Evolutionary conservation across 1,284 basidiomycete genomes (phyloP).

Genomic region (Ustanciosporium gigantosporum): DNA sequence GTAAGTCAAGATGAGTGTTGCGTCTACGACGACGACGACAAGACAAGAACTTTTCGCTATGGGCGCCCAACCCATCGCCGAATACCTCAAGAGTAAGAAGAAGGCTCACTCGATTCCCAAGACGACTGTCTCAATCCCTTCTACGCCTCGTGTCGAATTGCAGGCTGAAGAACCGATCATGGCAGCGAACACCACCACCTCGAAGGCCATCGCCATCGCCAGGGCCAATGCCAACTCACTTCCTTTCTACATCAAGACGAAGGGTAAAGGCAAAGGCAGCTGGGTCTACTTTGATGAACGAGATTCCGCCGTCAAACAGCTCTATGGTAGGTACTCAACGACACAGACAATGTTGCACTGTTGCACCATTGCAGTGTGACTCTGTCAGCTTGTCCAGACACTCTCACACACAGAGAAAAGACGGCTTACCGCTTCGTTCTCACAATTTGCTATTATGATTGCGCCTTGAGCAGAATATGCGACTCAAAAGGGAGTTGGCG

Average conservation of each 20-base stretch:
- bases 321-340: constrained; percentile 18
- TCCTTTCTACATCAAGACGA: constrained; percentile 22
- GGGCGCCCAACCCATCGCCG: neutral
- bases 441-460: too few relatives aligned
- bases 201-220: neutral
- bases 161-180: too few relatives aligned
- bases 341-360: neutral
- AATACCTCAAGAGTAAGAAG: neutral
- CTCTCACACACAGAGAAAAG: neutral
- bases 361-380: neutral
- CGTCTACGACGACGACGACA: too few relatives aligned
- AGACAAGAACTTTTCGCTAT: too few relatives aligned
- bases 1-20: too few relatives aligned
- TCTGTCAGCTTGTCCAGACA: neutral
- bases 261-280: constrained; percentile 20
- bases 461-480: constrained; percentile 26
- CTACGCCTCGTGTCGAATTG: neutral
- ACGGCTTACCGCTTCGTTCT: neutral
- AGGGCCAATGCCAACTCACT: neutral
- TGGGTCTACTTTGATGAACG: constrained; percentile 1
- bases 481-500: neutral
- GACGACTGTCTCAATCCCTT: neutral
- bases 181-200: neutral
- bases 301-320: constrained; percentile 8
- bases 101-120: constrained; percentile 1